Percentiles rank a stretch among this genome's conserved stretches.
Conservation (phyloP, 2,329 filamentous ascomycete species). For the Mollisiaceae sp. region DNA sequence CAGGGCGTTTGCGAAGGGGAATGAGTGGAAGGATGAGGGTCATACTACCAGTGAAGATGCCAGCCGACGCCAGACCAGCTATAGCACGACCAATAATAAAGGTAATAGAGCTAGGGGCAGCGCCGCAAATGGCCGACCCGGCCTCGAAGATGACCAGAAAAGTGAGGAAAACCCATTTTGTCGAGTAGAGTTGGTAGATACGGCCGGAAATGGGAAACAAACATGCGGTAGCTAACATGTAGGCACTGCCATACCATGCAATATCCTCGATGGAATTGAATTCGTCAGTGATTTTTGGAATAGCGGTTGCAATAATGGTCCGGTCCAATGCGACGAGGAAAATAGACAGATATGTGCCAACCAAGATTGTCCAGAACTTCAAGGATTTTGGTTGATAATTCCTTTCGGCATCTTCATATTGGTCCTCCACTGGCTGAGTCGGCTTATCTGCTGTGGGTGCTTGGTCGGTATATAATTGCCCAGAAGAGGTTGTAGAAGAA, state of each 20-base stretch:
- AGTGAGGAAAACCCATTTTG: slow-evolving; percentile 40
- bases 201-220: slow-evolving; percentile 40
- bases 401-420: slow-evolving; percentile 27
- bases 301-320: slow-evolving; percentile 46
- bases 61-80: slow-evolving; percentile 34
- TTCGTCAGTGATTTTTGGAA: slow-evolving; percentile 46
- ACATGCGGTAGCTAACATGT: slow-evolving; percentile 44
- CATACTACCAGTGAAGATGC: slow-evolving; percentile 41
- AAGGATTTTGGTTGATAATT: slow-evolving; percentile 36
- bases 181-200: slow-evolving; percentile 42
- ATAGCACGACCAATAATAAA: slow-evolving; percentile 45
- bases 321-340: slow-evolving; percentile 36
- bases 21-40: slow-evolving; percentile 39
- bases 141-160: slow-evolving; percentile 44
- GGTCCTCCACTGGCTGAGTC: slow-evolving; percentile 13
- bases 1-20: slow-evolving; percentile 38
- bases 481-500: slow-evolving; percentile 4
- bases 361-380: slow-evolving; percentile 34
- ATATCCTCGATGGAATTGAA: slow-evolving; percentile 50
- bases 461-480: neutral
- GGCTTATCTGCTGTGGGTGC: slow-evolving; percentile 11
- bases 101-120: slow-evolving; percentile 43
- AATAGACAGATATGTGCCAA: slow-evolving; percentile 21
- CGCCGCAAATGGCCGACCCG: slow-evolving; percentile 43
- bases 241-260: slow-evolving; percentile 51